Base-by-base conservation (phyloP, 768 basidiomycete species). In the Termitomyces eurrhizus region DNA sequence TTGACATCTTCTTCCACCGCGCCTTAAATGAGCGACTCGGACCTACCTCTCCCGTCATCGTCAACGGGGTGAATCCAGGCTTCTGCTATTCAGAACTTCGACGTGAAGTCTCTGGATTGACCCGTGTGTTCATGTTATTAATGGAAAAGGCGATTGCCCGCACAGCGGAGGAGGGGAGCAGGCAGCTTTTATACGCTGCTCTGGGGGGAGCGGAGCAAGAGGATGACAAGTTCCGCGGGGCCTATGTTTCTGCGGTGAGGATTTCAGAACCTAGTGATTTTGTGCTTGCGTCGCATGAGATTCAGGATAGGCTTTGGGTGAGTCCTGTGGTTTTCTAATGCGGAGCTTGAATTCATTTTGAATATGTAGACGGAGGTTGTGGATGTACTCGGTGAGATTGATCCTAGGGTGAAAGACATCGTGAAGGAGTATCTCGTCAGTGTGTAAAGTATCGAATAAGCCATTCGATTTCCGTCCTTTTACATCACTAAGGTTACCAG, bases 1-100 rank as follows among this genome's bases (percentile, higher is more conserved):
- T 80, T 41, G 74, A 77, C 52, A 52, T 79, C 3, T 64, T 78
- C 52, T 77, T 79, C 64, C 64, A 62, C 36, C 77, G 73, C 8
- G 71, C 73, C 0, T 64, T 82, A 1, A 65, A 64, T 7, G 69
- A 65, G 2, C 67, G 66, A n/a, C 66, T 79, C 12, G 46, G 46
- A 11, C 42, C 67, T 2, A 14, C 62, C 52, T 53, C 62, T 7
- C 61, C 70, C 0, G 56, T 78, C 12, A 72, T 76, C 37, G 69
- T 75, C 58, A 71, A 72, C 56, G 37, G 70, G 44, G 68, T 76
- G 29, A 73, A 75, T 57, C 80, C 80, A 7, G 78, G 78, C 2
- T 74, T 70, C 64, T 77, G 78, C 66, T 53, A 63, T 13, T 78
- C 77, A 3, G 69, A 73, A 29, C 65, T 82, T 2, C 66, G 69